Base-by-base conservation (phyloP, 768 basidiomycete genomes). In the Leucosporidium creatinivorum region DNA sequence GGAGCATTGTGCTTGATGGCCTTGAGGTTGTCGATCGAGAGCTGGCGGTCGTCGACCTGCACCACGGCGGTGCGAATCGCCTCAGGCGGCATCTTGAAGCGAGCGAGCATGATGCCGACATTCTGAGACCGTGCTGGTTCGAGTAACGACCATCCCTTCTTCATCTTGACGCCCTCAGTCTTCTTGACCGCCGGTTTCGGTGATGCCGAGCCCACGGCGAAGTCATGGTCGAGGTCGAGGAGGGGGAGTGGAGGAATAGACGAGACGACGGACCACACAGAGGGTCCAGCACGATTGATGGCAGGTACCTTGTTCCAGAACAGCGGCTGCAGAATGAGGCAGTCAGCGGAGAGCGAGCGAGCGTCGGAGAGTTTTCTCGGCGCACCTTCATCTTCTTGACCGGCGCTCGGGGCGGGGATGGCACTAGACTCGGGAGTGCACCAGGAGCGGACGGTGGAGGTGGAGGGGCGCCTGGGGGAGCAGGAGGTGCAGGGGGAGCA, bases 41-140 rank as follows among this genome's bases (percentile, higher is more conserved):
- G 78, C 54, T 77, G 81, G 3, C 81, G 75, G 71, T 93, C 91
- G 69, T 92, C 86, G 8, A 93, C 69, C 50, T 85, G 83, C 25
- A 93, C 76, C 6, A 94, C 77, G 0, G 90, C 87, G 54, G 79
- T 82, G n/a, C 85, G 82, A 70, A 96, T 89, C 18, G 84, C 84
- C 3, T 83, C 76, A 49, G 85, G 82, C 6, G 81, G 80, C 61
- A 88, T 77, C 77, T 87, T 88, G 66, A 93, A 85, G 18, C 86
- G 81, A 3, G 86, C 85, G 1, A 97, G 80, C 87, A 94, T 89
- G 71, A 94, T 93, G 86, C 91, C 88, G 71, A 93, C 82, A 73
- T 93, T 89, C 71, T 91, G 90, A 1, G 93, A 89, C 21, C 90
- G 82, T 21, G 85, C 87, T 55, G 88, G 89, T 75, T 89, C 88